phyloP scores from a whole-genome alignment of 164 flowering plant genomes.

The Taxillus chinensis region DNA sequence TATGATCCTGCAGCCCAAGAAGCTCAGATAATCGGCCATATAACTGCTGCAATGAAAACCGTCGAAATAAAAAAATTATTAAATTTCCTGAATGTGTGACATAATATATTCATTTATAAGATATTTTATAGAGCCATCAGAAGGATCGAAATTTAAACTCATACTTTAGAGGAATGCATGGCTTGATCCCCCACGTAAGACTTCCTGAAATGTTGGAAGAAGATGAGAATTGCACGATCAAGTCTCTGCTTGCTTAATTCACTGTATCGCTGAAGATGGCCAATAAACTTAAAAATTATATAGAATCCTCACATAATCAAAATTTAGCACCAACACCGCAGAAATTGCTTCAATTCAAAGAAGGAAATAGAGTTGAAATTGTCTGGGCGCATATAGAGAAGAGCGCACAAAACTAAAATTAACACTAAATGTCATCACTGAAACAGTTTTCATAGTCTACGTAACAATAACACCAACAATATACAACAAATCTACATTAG shows the following conservation, averaged over 20 bases:
- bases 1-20: conserved; percentile 92
- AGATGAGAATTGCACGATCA: conserved; percentile 88
- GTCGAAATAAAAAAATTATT: not conserved
- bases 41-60: conserved; percentile 78
- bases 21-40: conserved; percentile 93
- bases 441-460: no score
- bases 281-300: not conserved
- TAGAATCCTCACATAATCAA: not conserved
- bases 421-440: no score
- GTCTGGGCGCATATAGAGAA: no score
- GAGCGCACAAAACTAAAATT: no score
- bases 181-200: conserved; percentile 98
- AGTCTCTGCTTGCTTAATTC: conserved; percentile 96
- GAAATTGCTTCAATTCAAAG: not conserved
- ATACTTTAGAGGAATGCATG: conserved; percentile 94
- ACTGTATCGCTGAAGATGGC: conserved; percentile 58
- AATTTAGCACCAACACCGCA: not conserved
- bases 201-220: conserved; percentile 91
- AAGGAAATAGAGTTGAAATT: no score
- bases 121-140: no score
- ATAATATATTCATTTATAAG: not conserved
- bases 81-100: not conserved
- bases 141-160: not conserved
- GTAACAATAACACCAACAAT: no score
- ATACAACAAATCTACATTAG: no score